These are phyloP conservation scores for Mycosphaerelloides madeirae DNA, from an alignment of 2,329 filamentous ascomycete species.

Conservation along the genomic window DNA sequence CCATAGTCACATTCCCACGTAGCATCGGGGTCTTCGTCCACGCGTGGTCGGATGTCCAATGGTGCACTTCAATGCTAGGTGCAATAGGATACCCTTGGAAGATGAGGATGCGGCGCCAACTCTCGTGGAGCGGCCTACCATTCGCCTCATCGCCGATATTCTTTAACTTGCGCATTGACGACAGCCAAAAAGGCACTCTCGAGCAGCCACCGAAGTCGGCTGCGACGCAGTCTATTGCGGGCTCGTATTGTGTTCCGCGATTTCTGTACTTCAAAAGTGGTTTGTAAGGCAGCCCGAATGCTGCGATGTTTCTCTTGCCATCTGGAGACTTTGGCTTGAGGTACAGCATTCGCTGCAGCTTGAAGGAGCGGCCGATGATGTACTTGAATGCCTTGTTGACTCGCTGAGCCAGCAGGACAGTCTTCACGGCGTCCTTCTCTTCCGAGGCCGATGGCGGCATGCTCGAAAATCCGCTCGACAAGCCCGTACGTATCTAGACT, in stretches of 20 bases:
- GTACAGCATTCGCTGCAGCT: constrained; percentile 7
- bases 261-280: background rate
- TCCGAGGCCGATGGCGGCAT: background rate
- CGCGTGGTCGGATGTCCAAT: too few relatives aligned
- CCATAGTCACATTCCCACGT: background rate
- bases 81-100: background rate
- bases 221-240: too few relatives aligned
- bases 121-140: background rate
- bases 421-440: background rate
- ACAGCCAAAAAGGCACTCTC: too few relatives aligned
- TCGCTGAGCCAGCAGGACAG: constrained; percentile 3
- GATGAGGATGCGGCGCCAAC: background rate
- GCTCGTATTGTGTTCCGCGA: too few relatives aligned
- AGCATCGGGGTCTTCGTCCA: too few relatives aligned
- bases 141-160: background rate
- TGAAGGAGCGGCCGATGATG: constrained; percentile 8
- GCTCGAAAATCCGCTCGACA: constrained; percentile 7
- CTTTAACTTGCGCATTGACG: too few relatives aligned
- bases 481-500: constrained; percentile 11
- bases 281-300: background rate
- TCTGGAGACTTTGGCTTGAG: background rate
- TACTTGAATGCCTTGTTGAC: constrained; percentile 11
- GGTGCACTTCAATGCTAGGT: too few relatives aligned
- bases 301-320: background rate
- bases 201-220: too few relatives aligned